Base-by-base conservation (phyloP, 148 eudicot genomes). In the Vaccinium myrtillus region DNA sequence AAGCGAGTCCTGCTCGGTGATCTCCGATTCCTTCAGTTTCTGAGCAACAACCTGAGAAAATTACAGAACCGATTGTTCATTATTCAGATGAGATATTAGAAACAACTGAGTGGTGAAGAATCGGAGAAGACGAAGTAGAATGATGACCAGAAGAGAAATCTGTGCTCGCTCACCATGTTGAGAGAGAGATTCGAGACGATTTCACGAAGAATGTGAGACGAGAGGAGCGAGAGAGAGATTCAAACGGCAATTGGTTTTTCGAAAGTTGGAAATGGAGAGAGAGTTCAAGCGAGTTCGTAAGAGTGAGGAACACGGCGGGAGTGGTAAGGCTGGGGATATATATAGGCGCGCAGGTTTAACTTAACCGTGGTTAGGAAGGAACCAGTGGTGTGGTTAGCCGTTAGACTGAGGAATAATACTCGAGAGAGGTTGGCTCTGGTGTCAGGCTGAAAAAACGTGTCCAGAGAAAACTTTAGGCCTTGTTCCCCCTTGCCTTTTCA, bases 1-100 rank as follows among this genome's bases (percentile, higher is more conserved):
- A 75, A 96, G 97, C 67, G 98, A 94, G 65, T 95, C 94, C 86
- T 93, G 97, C 89, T 96, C 98, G 0, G 98, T 96, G 82, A 96
- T 93, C 90, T 93, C 97, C 46, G 94, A 88, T 90, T 94, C 97
- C 91, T 93, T 94, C 83, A 92, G 65, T 75, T 88, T 92, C 87
- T 93, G 97, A 1, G 94, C 93, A 11, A 93, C 93, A 77, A 92
- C 97, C 95, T 92, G 88, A 85, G 73, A 67, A 82, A 79, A 39
- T 16, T 9, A 53, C 77, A 51, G 70, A 9, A 43, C 46, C 46
- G 46, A 43, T 43, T 5, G 6, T 43, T 43, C 46, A 43, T 43
- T 43, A 46, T 48, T 25, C 18, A 83, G 19, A 32, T 30, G 5
- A 5, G 14, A 25, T 23, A 3, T 67, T 67, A 25, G 2, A n/a